A percentile compares a stretch with the other conserved stretches of the same genome.
phyloP scores from a whole-genome alignment of 805 yeast species.

The Blastobotrys peoriensis region DNA sequence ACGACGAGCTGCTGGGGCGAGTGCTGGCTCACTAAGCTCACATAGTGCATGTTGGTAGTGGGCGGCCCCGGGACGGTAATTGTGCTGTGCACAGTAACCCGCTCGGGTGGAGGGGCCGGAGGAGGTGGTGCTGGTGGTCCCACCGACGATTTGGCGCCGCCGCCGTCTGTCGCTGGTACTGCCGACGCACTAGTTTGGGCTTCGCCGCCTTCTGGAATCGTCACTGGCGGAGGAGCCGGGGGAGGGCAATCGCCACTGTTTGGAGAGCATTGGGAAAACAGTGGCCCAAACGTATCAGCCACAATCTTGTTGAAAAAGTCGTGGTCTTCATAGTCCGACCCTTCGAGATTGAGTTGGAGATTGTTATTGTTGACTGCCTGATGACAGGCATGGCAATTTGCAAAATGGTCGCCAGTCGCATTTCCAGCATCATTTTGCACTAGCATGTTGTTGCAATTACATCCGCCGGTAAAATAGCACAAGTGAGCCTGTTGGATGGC shows the following conservation, averaged over 20 bases:
- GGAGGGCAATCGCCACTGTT: background rate
- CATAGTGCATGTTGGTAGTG: background rate
- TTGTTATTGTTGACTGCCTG: background rate
- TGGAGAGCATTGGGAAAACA: background rate
- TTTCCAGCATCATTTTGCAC: background rate
- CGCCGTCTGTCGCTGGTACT: background rate
- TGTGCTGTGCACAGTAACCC: constrained; percentile 2
- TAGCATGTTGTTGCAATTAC: constrained; percentile 1
- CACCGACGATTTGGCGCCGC: background rate
- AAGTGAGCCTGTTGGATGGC: constrained; percentile 2
- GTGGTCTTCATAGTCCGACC: constrained; percentile 1
- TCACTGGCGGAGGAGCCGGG: background rate
- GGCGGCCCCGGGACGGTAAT: constrained; percentile 4
- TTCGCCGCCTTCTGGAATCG: background rate
- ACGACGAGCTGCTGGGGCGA: background rate
- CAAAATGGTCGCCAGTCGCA: background rate
- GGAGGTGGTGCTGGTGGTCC: constrained; percentile 9
- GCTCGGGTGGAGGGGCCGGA: constrained; percentile 7
- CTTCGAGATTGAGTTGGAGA: constrained; percentile 3
- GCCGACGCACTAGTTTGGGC: background rate
- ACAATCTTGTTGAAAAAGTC: constrained; percentile 7
- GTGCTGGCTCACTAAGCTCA: background rate
- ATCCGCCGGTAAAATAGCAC: background rate
- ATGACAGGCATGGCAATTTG: constrained; percentile 4
- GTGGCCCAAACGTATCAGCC: background rate